Evolutionary conservation across 257 asterid genomes (phyloP).

Genomic region (Lycium barbarum): DNA sequence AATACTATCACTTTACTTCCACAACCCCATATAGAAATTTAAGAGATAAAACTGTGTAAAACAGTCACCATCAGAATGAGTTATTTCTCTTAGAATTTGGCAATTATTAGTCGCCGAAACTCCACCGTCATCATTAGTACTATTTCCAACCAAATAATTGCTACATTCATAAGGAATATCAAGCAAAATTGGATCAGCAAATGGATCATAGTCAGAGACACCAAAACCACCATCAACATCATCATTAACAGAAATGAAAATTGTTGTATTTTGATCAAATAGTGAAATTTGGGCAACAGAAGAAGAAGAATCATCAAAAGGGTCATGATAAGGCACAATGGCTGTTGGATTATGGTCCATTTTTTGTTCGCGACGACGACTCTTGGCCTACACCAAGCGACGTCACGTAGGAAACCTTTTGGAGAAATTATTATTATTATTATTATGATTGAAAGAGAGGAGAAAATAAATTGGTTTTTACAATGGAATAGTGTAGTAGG

Average conservation of each 20-base stretch:
- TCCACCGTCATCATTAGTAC: conserved; percentile 26
- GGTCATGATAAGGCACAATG: conserved; percentile 31
- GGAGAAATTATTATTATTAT: background rate
- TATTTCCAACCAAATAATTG: conserved; percentile 26
- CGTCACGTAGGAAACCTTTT: conserved; percentile 32
- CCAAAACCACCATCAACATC: background rate
- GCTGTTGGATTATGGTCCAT: conserved; percentile 43
- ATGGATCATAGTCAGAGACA: conserved; percentile 31
- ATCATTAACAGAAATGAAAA: background rate
- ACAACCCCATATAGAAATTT: background rate
- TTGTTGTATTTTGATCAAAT: conserved; percentile 33
- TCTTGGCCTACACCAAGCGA: conserved; percentile 35
- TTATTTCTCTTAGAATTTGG: conserved; percentile 61
- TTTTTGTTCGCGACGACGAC: conserved; percentile 14
- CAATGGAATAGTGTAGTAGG: background rate
- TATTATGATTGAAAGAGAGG: background rate
- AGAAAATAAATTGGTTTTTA: background rate
- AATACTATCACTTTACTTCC: background rate
- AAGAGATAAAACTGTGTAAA: background rate
- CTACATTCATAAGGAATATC: conserved; percentile 32
- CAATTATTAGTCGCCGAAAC: conserved; percentile 39
- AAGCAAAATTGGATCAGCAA: conserved; percentile 27
- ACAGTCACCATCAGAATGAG: conserved; percentile 60
- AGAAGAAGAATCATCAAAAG: conserved; percentile 33
- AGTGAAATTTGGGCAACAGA: conserved; percentile 32